Percentiles rank a stretch among this genome's conserved stretches.
Conservation (phyloP, 2,329 filamentous ascomycete species). For the Stagonosporopsis cucurbitacearum region DNA sequence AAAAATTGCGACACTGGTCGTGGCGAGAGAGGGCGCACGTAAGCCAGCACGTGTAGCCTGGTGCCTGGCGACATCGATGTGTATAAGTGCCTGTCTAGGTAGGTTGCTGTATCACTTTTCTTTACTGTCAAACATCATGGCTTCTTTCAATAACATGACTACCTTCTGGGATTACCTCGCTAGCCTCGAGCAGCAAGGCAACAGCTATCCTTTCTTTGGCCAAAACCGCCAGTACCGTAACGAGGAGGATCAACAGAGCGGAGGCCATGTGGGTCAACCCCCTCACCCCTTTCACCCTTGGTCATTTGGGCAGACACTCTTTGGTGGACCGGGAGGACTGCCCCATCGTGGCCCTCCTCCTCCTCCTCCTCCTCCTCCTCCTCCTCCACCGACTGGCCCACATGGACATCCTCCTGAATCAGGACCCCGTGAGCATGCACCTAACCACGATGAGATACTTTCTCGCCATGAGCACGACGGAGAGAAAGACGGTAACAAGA, state of each 20-base stretch:
- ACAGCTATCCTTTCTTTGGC: conserved; percentile 54
- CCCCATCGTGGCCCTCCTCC: conserved; percentile 41
- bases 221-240: conserved; percentile 29
- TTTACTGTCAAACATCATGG: conserved; percentile 50
- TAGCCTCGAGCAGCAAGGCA: conserved; percentile 56
- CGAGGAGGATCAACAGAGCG: conserved; percentile 33
- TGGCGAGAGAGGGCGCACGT: conserved; percentile 41
- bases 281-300: conserved; percentile 38
- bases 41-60: conserved; percentile 37
- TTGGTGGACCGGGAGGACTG: conserved; percentile 33
- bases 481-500: conserved; percentile 19
- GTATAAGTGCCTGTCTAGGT: conserved; percentile 36
- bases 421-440: conserved; percentile 24
- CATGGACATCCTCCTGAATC: conserved; percentile 25
- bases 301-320: conserved; percentile 45
- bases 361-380: conserved; percentile 29
- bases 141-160: conserved; percentile 58
- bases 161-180: conserved; percentile 65
- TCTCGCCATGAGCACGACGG: conserved; percentile 18
- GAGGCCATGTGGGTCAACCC: conserved; percentile 27
- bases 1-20: conserved; percentile 13
- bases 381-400: conserved; percentile 29
- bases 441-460: conserved; percentile 14
- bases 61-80: conserved; percentile 33
- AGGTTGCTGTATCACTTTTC: conserved; percentile 12